Base-by-base conservation (phyloP, 2,329 filamentous ascomycete species). In the Cercospora sesami region DNA sequence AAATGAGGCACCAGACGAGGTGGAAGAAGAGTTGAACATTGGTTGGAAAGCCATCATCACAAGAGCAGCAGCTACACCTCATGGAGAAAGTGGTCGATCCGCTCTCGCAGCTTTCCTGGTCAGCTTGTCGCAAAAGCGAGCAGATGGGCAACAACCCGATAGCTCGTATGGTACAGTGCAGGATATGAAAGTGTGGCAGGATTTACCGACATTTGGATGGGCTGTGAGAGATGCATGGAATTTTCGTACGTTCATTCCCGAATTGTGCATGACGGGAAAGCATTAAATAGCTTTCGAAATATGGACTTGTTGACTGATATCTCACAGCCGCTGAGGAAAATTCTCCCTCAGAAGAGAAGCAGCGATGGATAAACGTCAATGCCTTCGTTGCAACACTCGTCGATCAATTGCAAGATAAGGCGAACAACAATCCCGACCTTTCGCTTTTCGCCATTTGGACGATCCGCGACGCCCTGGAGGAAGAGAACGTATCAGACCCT, bases 221-320 rank as follows among this genome's bases (percentile, higher is more conserved):
- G 59, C 73, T 65, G 70, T 76, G 67, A 72, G 76, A 48, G 75
- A 78, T 62, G 73, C 72, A 2, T 78, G 75, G 76, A 76, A 77
- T 42, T 66, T 70, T 30, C 69, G 75, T 75, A 68, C 53, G 71
- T 39, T 18, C 16, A 30, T 16, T n/a, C 53, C 3, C 10, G 60
- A n/a, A 21, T 45, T 8, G 14, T 45, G 18, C 33, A 51, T 26
- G 61, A 57, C 5, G 28, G 23, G 12, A 23, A 18, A 62, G 5
- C 23, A 28, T 4, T 16, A n/a, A 21, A 8, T 10, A 48, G 8
- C 10, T n/a, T 42, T n/a, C 36, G 16, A 8, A 10, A 9, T 36
- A 6, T 12, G 10, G 21, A 23, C n/a, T 33, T n/a, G 4, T 10
- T 45, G 28, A 51, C 55, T 67, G 51, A 68, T 31, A 18, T 42